Evolutionary conservation across 768 basidiomycete genomes (phyloP).

Genomic region (Dioszegia hungarica): DNA sequence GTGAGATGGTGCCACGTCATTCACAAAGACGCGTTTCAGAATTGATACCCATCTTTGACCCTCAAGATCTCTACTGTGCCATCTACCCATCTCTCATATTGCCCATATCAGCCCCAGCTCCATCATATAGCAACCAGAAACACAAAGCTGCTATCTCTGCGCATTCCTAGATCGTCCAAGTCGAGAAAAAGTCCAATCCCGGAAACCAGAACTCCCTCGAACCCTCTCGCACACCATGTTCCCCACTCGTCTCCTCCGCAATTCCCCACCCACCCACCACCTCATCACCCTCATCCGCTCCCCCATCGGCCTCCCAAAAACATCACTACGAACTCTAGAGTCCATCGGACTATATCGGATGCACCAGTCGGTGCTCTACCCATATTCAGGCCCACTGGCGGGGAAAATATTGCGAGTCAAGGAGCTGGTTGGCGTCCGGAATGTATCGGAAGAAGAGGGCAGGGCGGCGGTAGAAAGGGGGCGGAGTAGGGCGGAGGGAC

Average conservation of each 20-base stretch:
- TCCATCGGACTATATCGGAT: slow-evolving; percentile 72
- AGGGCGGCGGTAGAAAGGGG: slow-evolving; percentile 19
- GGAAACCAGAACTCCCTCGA: neutral
- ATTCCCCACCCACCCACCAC: slow-evolving; percentile 60
- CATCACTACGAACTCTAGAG: slow-evolving; percentile 67
- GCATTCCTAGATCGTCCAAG: too few species aligned
- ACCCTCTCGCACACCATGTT: neutral
- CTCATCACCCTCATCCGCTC: slow-evolving; percentile 86
- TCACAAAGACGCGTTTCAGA: neutral
- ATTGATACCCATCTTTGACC: slow-evolving; percentile 1
- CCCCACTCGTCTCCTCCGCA: slow-evolving; percentile 6
- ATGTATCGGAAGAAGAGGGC: slow-evolving; percentile 58
- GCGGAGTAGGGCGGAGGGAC: slow-evolving; percentile 33
- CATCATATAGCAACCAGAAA: too few species aligned
- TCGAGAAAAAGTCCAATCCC: neutral
- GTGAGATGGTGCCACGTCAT: neutral
- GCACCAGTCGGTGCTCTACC: slow-evolving; percentile 77
- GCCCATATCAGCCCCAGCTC: neutral
- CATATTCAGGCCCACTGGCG: slow-evolving; percentile 66
- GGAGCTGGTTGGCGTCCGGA: slow-evolving; percentile 82
- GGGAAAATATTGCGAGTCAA: slow-evolving; percentile 84
- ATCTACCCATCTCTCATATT: neutral
- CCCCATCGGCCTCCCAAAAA: slow-evolving; percentile 71
- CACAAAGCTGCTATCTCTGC: too few species aligned
- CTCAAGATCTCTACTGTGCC: too few species aligned